A percentile compares a stretch with the other conserved stretches of the same genome.
Conservation (phyloP, 1,284 basidiomycete species). For the Papiliotrema fonsecae region DNA sequence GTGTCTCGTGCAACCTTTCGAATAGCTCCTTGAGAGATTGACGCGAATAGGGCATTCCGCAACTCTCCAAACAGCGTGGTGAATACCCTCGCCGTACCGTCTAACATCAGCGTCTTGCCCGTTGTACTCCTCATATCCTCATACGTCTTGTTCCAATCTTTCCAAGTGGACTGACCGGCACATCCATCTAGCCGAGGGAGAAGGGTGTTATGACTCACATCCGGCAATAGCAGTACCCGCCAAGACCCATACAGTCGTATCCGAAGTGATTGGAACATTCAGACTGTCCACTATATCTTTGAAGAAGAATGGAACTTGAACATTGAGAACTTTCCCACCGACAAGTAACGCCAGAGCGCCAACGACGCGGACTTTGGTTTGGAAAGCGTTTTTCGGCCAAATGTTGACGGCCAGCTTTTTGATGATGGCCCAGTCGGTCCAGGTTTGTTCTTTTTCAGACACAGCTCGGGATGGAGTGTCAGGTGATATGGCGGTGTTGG, state of each 20-base stretch:
- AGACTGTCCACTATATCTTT: constrained; percentile 85
- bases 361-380: constrained; percentile 66
- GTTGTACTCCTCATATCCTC: too few species aligned
- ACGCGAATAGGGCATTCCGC: constrained; percentile 93
- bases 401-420: constrained; percentile 54
- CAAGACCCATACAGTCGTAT: constrained; percentile 82
- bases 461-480: constrained; percentile 7
- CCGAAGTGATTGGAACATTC: constrained; percentile 73
- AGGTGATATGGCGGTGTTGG: constrained; percentile 1
- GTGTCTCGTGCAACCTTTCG: constrained; percentile 89
- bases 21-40: constrained; percentile 89
- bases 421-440: constrained; percentile 55
- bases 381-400: constrained; percentile 55
- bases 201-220: constrained; percentile 63
- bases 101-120: too few species aligned
- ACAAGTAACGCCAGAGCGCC: constrained; percentile 77
- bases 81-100: constrained; percentile 84
- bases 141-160: too few species aligned
- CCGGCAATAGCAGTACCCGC: constrained; percentile 85
- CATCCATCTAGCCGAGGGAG: too few species aligned
- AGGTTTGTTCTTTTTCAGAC: constrained; percentile 20
- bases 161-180: too few species aligned
- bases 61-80: constrained; percentile 87
- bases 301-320: constrained; percentile 95
- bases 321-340: constrained; percentile 89